Conservation (phyloP, 208 protist species). For the Acanthamoeba lenticulata region DNA sequence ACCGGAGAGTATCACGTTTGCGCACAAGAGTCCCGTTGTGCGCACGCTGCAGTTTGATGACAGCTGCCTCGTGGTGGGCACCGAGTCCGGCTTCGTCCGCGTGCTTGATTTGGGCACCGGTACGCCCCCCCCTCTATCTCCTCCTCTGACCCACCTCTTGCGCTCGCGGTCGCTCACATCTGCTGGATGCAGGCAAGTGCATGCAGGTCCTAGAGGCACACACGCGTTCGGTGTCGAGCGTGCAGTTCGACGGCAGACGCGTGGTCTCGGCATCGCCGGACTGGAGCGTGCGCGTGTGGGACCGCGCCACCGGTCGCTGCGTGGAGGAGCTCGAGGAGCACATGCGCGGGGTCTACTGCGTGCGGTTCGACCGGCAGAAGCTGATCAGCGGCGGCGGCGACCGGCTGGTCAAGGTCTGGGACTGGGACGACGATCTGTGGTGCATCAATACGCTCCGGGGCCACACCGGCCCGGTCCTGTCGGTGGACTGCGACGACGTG, state of each 20-base stretch:
- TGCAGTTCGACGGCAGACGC: background rate
- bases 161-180: background rate
- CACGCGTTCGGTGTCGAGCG: conserved; percentile 13
- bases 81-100: background rate
- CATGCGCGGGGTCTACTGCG: conserved; percentile 32
- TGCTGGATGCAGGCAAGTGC: background rate
- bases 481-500: background rate
- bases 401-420: conserved; percentile 45
- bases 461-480: conserved; percentile 1
- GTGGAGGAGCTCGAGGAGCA: conserved; percentile 50
- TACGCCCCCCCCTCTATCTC: background rate
- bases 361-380: conserved; percentile 38
- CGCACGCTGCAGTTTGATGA: conserved; percentile 33
- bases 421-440: conserved; percentile 63
- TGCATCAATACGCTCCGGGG: conserved; percentile 64
- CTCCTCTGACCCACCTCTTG: background rate
- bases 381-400: conserved; percentile 48
- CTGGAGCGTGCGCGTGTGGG: conserved; percentile 57
- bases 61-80: conserved; percentile 31
- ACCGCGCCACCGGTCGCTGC: conserved; percentile 37
- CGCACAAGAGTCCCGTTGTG: background rate
- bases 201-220: background rate
- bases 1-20: background rate
- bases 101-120: conserved; percentile 19
- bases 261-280: conserved; percentile 58